A percentile compares a stretch with the other conserved stretches of the same genome.
These are phyloP conservation scores for Cadophora malorum DNA, from an alignment of 2,329 filamentous ascomycete genomes.

Conservation along the genomic window DNA sequence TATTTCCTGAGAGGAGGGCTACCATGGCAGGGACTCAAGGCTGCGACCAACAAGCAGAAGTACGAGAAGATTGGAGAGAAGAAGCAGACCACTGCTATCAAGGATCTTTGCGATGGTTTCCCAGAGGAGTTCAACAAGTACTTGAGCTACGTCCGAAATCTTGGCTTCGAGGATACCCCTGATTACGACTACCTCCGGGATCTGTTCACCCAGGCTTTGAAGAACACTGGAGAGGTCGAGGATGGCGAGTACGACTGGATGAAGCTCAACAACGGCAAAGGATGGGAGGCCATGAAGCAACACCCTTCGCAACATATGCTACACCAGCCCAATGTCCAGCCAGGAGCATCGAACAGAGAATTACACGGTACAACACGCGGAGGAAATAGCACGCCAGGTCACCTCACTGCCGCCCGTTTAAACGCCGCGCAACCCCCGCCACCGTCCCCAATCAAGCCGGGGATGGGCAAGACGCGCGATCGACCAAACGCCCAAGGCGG, in stretches of 20 bases:
- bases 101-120: constrained; percentile 95
- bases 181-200: constrained; percentile 98
- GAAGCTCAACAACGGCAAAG: constrained; percentile 91
- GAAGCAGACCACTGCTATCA: constrained; percentile 97
- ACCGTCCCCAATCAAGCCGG: constrained; percentile 81
- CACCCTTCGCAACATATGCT: constrained; percentile 73
- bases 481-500: constrained; percentile 81
- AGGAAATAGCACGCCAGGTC: constrained; percentile 60
- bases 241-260: constrained; percentile 99
- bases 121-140: constrained; percentile 99
- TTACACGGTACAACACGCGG: constrained; percentile 76
- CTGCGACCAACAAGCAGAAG: constrained; percentile 89
- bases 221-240: constrained; percentile 92
- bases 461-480: constrained; percentile 73
- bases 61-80: constrained; percentile 99
- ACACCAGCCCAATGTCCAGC: constrained; percentile 78
- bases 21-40: constrained; percentile 76
- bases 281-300: constrained; percentile 82
- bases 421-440: constrained; percentile 91
- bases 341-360: constrained; percentile 84
- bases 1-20: constrained; percentile 75
- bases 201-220: constrained; percentile 93
- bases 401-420: constrained; percentile 85
- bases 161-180: constrained; percentile 97
- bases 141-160: constrained; percentile 93